Conservation (phyloP, 1,139 yeast genomes). For the Taiozyma onychis region DNA sequence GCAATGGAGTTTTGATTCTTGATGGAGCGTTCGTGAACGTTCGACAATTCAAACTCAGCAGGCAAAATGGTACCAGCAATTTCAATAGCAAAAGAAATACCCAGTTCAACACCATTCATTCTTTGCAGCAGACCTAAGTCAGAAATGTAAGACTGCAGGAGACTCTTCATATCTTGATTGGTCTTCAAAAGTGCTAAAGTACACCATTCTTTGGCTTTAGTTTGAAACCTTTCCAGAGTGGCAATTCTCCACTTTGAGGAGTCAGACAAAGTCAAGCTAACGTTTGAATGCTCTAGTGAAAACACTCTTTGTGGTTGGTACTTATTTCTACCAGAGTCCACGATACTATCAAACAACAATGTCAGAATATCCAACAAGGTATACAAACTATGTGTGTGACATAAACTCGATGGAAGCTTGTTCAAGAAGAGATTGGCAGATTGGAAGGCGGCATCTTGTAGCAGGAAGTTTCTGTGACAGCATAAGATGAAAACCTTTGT, state of each 20-base stretch:
- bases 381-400: conserved; percentile 68
- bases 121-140: conserved; percentile 28
- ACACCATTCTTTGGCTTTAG: conserved; percentile 65
- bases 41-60: conserved; percentile 51
- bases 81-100: conserved; percentile 85
- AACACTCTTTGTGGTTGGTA: conserved; percentile 79
- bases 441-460: conserved; percentile 78
- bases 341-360: conserved; percentile 68
- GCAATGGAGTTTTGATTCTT: conserved; percentile 56
- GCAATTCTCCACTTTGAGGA: conserved; percentile 71
- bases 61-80: conserved; percentile 72
- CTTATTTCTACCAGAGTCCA: conserved; percentile 83
- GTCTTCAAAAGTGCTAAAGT: conserved; percentile 46
- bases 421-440: conserved; percentile 68
- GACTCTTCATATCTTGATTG: conserved; percentile 68
- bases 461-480: conserved; percentile 69
- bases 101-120: conserved; percentile 50
- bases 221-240: conserved; percentile 57
- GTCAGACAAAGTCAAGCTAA: conserved; percentile 66
- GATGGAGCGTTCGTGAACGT: conserved; percentile 24
- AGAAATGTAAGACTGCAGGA: conserved; percentile 72
- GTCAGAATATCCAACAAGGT: conserved; percentile 77
- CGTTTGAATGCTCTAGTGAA: conserved; percentile 53
- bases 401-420: conserved; percentile 74
- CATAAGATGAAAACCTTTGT: conserved; percentile 63